Evolutionary conservation across 1,284 basidiomycete species (phyloP).

Genomic region (Sutorius eximius): DNA sequence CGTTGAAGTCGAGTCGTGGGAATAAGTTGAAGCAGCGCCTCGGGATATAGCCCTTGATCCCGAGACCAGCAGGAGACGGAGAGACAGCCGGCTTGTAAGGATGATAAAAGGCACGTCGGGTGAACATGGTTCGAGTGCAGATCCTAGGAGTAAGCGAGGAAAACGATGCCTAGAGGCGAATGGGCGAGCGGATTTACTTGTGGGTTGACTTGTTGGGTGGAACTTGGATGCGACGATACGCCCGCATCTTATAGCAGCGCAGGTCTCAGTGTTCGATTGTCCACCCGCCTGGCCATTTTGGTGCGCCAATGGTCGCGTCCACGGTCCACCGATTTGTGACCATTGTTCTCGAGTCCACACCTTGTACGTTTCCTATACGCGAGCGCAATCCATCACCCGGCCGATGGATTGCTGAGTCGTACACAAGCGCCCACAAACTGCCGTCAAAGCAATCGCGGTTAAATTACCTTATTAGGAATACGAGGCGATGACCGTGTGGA

Average conservation of each 20-base stretch:
- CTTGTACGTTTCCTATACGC: neutral
- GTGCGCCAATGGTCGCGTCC: slow-evolving; percentile 2
- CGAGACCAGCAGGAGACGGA: slow-evolving; percentile 29
- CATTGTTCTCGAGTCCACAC: slow-evolving; percentile 27
- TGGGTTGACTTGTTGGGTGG: neutral
- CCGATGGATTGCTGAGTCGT: neutral
- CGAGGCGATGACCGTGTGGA: neutral
- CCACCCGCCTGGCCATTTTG: slow-evolving; percentile 8
- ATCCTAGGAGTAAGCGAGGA: neutral
- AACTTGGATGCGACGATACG: neutral
- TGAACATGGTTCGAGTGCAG: slow-evolving; percentile 22
- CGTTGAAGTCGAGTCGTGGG: slow-evolving; percentile 5
- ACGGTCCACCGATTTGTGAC: neutral
- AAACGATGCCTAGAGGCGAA: neutral
- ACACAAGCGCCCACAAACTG: slow-evolving; percentile 14
- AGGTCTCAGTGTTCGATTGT: neutral
- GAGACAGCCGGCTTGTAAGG: slow-evolving; percentile 17
- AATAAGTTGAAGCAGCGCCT: slow-evolving; percentile 24
- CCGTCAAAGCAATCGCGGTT: slow-evolving; percentile 1
- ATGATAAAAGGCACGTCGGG: slow-evolving; percentile 8
- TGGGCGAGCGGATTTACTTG: neutral
- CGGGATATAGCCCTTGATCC: slow-evolving; percentile 19
- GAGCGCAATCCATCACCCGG: neutral
- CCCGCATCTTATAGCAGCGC: slow-evolving; percentile 19
- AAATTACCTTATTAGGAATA: neutral